Evolutionary conservation across 1,284 basidiomycete genomes (phyloP), one percentile per base, ranked within the genome.

Genomic region (Puccinia brachypodii): DNA sequence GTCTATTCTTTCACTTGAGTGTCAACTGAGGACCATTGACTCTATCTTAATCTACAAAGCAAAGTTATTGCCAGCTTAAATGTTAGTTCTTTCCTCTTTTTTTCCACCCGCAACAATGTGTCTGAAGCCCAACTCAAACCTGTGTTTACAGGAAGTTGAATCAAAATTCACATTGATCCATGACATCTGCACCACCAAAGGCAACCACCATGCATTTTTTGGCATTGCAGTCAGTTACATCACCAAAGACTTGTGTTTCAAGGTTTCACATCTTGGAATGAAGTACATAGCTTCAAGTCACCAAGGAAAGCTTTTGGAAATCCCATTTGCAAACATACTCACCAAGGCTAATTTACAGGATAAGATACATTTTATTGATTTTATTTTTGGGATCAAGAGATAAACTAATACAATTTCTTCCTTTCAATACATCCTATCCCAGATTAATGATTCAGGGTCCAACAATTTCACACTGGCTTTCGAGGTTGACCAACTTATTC

Each of bases 161-260:
- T 56, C 33, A 14, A 74, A 74, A 25, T 14, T 53, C 22, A 38
- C 50, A 0, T 16, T 74, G 3, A 74, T 74, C n/a, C 72, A 74
- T 11, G 50, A 74, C 58, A 50, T 74, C 28, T 74, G 72, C 50
- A 74, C 28, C 9, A 40, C 38, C 6, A 58, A 38, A 74, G 72
- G 72, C 11, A 74, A 33, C 16, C 44, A 14, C 2, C 44, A 56
- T 28, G 50, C 72, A 22, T 74, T 74, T 22, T 14, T 74, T 8
- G 72, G 50, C 1, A 40, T 60, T 19, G 56, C 72, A 31, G 13
- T 50, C 25, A 22, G 28, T 1, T 56, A 56, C 36, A 40, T 74
- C 14, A 56, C 72, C 50, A 38, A 58, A 0, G 28, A 74, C 22
- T 74, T 47, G 72, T 36, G 19, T 2, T 74, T 56, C 47, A 56